Evolutionary conservation across 257 asterid genomes (phyloP), one percentile per base, ranked within the genome.

Genomic region (Marsdenia floribunda): DNA sequence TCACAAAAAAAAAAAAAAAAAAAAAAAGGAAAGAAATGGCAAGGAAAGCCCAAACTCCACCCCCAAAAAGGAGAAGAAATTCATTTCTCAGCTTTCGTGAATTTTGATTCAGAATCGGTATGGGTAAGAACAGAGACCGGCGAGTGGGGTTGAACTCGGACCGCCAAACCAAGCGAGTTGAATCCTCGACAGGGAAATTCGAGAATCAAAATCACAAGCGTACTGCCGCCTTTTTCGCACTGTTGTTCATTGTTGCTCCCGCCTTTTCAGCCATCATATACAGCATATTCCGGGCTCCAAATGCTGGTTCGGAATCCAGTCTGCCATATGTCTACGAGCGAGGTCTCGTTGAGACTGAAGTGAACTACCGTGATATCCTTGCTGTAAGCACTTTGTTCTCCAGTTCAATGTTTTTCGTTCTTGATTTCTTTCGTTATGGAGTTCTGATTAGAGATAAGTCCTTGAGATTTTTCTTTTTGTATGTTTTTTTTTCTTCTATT

Each of bases 71-170:
- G 8, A 42, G 8, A 42, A 4, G 46, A 42, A 42, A 6, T 42
- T 42, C 46, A 42, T 42, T 42, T 42, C 2, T 44, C 12, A 44
- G 49, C 2, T 44, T 44, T 44, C 9, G 11, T 44, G 49, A 7
- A 44, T 44, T 44, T 44, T 44, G 49, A 44, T 44, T 8, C 49
- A 44, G 49, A 44, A 64, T 77, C 77, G 79, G 74, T 73, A 91
- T 89, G 96, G 94, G 89, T 54, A 90, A 80, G 83, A 87, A 76
- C 86, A 85, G 88, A 82, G 89, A 74, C 37, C 88, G 90, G 55
- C 95, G 87, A 66, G 76, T 73, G 42, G 84, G 78, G 33, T 38
- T 18, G 60, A 75, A 75, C 77, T 57, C 81, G 68, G 84, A 47
- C 80, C 69, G 26, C 53, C 83, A 47, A 55, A 53, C 88, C 47